These are phyloP conservation scores for Pterocarpus macrocarpus DNA, from an alignment of 306 rosid genomes.

Conservation along the genomic window DNA sequence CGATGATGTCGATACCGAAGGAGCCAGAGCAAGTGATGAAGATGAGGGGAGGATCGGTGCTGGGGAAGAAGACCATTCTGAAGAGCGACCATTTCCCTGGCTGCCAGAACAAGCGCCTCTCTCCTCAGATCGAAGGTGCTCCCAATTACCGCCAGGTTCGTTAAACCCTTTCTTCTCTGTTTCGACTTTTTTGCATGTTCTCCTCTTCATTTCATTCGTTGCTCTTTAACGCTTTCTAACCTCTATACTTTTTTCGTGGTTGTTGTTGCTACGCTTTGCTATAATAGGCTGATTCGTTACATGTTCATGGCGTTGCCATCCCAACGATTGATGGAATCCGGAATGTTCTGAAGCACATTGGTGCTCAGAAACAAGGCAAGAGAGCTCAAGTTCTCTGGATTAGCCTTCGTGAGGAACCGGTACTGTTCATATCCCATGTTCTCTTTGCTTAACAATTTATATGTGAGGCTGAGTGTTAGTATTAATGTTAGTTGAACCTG, in stretches of 20 bases:
- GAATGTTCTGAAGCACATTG: conserved; percentile 84
- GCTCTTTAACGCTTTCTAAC: background rate
- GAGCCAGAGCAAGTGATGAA: conserved; percentile 87
- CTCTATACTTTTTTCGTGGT: background rate
- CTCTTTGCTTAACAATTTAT: background rate
- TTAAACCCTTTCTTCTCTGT: background rate
- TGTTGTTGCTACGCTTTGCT: background rate
- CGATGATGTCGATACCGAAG: conserved; percentile 61
- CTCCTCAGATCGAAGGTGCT: conserved; percentile 95
- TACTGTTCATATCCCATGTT: conserved; percentile 25
- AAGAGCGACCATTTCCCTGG: conserved; percentile 98
- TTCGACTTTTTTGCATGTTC: background rate
- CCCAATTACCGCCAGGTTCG: conserved; percentile 88
- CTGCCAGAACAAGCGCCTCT: conserved; percentile 89
- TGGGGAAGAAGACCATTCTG: conserved; percentile 92
- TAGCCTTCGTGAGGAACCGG: conserved; percentile 95
- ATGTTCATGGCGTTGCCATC: conserved; percentile 94
- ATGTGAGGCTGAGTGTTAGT: background rate
- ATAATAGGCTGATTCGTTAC: conserved; percentile 69
- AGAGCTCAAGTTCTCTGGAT: conserved; percentile 77
- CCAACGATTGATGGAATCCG: conserved; percentile 82
- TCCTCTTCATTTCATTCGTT: background rate
- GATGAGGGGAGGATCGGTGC: conserved; percentile 80
- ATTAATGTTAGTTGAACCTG: conserved; percentile 1
- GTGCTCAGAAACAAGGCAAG: conserved; percentile 64